Conservation (phyloP, 768 basidiomycete genomes). For the Mycena olivaceomarginata region DNA sequence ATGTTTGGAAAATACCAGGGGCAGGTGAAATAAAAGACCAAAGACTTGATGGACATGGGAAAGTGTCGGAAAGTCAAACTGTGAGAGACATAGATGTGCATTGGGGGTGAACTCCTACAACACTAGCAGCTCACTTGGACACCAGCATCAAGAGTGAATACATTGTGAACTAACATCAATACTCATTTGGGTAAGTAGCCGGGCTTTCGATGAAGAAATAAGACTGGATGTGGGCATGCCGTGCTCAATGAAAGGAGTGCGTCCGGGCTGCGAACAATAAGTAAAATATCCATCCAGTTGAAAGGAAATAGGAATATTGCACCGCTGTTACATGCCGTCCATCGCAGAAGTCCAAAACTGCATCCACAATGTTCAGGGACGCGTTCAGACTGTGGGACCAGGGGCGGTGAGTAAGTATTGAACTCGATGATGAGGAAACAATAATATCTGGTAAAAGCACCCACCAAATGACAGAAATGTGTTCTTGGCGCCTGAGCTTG, state of each 20-base stretch:
- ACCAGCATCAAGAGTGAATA: too few species aligned
- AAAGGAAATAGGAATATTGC: background rate
- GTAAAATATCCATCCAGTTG: background rate
- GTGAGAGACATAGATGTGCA: background rate
- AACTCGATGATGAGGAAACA: too few species aligned
- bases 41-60: background rate
- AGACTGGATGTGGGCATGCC: constrained; percentile 2
- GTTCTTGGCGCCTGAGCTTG: too few species aligned
- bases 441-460: too few species aligned
- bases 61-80: background rate
- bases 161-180: background rate
- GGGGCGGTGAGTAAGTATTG: background rate
- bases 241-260: background rate
- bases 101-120: too few species aligned
- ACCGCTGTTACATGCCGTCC: background rate
- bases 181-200: constrained; percentile 17
- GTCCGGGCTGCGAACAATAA: constrained; percentile 2
- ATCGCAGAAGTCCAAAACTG: background rate
- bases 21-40: background rate
- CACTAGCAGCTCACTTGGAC: too few species aligned
- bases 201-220: background rate
- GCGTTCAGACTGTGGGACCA: too few species aligned
- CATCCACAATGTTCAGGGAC: background rate
- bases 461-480: too few species aligned
- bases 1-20: background rate